A percentile compares a stretch with the other conserved stretches of the same genome.
Conservation (phyloP, 176 grass and related monocot species). For the Urochloa ruziziensis region DNA sequence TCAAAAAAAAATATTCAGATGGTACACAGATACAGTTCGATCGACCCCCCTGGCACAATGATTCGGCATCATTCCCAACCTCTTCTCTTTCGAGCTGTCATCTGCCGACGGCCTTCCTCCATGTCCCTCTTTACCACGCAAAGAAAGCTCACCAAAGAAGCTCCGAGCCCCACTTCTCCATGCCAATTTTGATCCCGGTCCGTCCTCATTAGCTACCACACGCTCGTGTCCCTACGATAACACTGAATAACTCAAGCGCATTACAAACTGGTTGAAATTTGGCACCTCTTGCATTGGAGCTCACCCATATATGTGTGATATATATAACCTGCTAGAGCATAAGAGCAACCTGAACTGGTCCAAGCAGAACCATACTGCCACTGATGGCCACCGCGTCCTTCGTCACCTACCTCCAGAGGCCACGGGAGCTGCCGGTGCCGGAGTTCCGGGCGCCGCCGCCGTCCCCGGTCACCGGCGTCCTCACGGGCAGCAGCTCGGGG, state of each 20-base stretch:
- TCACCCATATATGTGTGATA: background rate
- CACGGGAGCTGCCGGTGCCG: conserved; percentile 32
- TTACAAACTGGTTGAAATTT: background rate
- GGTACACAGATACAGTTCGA: conserved; percentile 9
- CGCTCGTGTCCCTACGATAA: conserved; percentile 1
- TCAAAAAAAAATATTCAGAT: too few species aligned
- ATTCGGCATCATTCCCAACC: conserved; percentile 40
- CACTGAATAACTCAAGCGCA: background rate
- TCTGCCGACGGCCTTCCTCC: conserved; percentile 7
- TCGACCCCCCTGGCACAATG: conserved; percentile 33
- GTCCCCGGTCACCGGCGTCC: conserved; percentile 56
- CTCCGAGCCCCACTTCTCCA: background rate
- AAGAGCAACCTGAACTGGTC: background rate
- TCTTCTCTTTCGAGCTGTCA: conserved; percentile 42
- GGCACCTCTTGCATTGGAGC: background rate
- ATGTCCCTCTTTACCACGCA: conserved; percentile 21
- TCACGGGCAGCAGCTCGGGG: conserved; percentile 22
- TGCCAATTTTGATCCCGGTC: background rate
- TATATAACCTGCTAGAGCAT: background rate
- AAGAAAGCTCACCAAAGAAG: conserved; percentile 14
- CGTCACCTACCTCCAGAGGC: conserved; percentile 28
- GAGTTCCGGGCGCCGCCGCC: conserved; percentile 73
- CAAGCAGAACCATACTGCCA: background rate
- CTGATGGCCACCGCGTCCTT: conserved; percentile 32
- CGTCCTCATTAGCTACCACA: background rate